Conservation (phyloP, 805 yeast species). For the Kodamaea kakaduensis region DNA sequence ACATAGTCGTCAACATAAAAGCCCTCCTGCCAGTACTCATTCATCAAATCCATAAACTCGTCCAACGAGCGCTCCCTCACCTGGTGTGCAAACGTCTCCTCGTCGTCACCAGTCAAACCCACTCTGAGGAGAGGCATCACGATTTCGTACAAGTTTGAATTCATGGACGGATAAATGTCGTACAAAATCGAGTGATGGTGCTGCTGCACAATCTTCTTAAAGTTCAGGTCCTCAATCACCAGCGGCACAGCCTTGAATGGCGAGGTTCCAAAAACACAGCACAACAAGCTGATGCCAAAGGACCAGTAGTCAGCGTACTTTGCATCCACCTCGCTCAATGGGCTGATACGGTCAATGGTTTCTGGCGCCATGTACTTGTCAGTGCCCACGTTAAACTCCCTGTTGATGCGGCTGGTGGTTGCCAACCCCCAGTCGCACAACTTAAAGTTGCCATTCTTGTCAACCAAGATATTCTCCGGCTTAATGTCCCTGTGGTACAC, state of each 20-base stretch:
- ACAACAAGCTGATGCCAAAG: constrained; percentile 47
- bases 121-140: constrained; percentile 39
- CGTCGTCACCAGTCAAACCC: constrained; percentile 33
- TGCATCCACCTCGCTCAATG: constrained; percentile 4
- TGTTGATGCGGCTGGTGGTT: constrained; percentile 18
- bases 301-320: constrained; percentile 53
- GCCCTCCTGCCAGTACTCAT: constrained; percentile 34
- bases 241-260: constrained; percentile 39
- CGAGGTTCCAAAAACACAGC: constrained; percentile 48
- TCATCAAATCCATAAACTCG: constrained; percentile 27
- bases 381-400: constrained; percentile 48
- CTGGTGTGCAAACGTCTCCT: constrained; percentile 8
- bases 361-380: constrained; percentile 61
- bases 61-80: constrained; percentile 20
- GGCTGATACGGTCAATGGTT: constrained; percentile 33
- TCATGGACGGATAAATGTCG: constrained; percentile 48
- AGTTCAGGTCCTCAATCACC: constrained; percentile 38
- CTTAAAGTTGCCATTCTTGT: constrained; percentile 52
- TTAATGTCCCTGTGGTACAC: constrained; percentile 56
- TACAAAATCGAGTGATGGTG: constrained; percentile 39
- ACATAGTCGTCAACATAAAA: constrained; percentile 43
- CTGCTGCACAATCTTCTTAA: constrained; percentile 36
- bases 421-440: constrained; percentile 58
- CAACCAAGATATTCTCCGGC: constrained; percentile 53
- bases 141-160: constrained; percentile 37